Evolutionary conservation across 371 early-diverging fungal species (phyloP), one percentile per base, ranked within the genome.

Genomic region (Nematocida sp.): DNA sequence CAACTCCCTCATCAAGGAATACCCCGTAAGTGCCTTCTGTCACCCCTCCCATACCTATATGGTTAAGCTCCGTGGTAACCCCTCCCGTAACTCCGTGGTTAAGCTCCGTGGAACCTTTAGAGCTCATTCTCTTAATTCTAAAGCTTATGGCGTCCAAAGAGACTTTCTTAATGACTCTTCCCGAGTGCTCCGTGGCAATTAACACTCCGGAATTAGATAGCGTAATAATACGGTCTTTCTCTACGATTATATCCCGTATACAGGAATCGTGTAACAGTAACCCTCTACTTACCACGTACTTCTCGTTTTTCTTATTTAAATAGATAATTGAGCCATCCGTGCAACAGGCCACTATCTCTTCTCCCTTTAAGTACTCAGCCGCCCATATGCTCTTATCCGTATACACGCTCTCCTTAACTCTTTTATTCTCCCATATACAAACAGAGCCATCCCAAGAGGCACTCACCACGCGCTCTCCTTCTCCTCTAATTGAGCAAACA

Each of bases 151-250:
- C 57, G 25, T 69, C 55, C 26, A 81, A 55, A 48, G 66, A 48
- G 1, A 49, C 23, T 32, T 54, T 67, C 25, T 65, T 45, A 28
- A 80, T 7, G 13, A 81, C 28, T n/a, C 61, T 48, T 9, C 81
- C 81, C 20, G 61, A 38, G 33, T 57, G 38, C 26, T 50, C 60
- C n/a, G 42, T 50, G 38, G 66, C 69, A 35, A 80, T 47, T 2
- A 84, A 25, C 32, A 65, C 66, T 28, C 84, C 84, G 33, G 79
- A 63, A 47, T 84, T 84, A 40, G 83, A 83, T 3, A 83, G 50
- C 9, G 79, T 53, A 53, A 68, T 55, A 30, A 82, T 76, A 38
- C 47, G 32, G 26, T 67, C 51, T 25, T 79, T 48, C 36, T 59
- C 56, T 33, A 80, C 55, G 26, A 40, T n/a, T 0, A 83, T 35